These are phyloP conservation scores for Boeremia exigua DNA, from an alignment of 2,329 filamentous ascomycete species.

Conservation along the genomic window DNA sequence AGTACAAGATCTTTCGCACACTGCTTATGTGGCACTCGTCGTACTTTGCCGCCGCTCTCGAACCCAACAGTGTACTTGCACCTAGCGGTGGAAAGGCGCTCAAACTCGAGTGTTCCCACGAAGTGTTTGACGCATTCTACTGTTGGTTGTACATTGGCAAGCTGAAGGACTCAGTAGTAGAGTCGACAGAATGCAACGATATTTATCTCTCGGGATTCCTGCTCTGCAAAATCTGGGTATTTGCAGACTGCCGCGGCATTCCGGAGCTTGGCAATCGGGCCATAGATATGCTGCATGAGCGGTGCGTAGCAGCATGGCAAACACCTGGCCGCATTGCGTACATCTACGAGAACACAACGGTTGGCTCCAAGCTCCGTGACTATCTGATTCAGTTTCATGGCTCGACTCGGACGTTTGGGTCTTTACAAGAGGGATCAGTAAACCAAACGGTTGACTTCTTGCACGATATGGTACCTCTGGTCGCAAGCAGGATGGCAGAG, in stretches of 20 bases:
- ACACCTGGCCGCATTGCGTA: not conserved
- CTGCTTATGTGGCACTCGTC: not conserved
- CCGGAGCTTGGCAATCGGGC: not conserved
- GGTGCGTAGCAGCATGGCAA: not conserved
- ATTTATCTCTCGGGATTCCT: fast-evolving
- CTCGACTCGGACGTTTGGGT: too few relatives aligned
- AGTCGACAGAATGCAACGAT: not conserved
- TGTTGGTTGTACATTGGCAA: not conserved
- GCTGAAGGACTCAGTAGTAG: not conserved
- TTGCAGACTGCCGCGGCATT: not conserved
- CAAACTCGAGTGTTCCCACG: not conserved
- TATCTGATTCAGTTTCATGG: too few relatives aligned
- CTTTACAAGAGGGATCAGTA: too few relatives aligned
- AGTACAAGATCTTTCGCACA: not conserved
- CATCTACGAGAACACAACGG: not conserved
- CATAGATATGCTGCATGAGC: not conserved
- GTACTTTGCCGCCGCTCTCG: not conserved
- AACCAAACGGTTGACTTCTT: too few relatives aligned
- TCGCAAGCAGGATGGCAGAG: too few relatives aligned
- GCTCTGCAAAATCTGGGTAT: not conserved
- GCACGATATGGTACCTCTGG: too few relatives aligned
- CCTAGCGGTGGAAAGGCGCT: not conserved
- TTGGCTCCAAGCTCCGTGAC: not conserved
- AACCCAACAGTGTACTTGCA: not conserved
- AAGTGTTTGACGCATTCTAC: not conserved